Evolutionary conservation across 306 rosid genomes (phyloP), one percentile per base, ranked within the genome.

Genomic region (Sindora glabra): DNA sequence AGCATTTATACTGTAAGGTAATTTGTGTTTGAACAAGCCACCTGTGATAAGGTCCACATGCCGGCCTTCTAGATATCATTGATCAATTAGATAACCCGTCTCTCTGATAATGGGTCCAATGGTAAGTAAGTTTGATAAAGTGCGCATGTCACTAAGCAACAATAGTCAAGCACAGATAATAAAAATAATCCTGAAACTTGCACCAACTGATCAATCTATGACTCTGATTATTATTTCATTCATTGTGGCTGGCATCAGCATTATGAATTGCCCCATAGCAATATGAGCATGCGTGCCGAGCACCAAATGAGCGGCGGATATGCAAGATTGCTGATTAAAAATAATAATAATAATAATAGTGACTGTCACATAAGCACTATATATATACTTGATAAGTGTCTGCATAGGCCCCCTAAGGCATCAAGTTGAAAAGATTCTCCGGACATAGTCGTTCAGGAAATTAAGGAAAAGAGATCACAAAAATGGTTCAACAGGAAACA

Each of bases 251-350:
- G 78, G 74, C 63, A 56, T 74, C 86, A 81, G 62, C 62, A 15
- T 59, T 68, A 40, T 44, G 22, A 68, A 59, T 53, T 65, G 70
- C n/a, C 6, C 72, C 56, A 74, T 72, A 49, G 36, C 21, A 72
- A 70, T n/a, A 58, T 41, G 65, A 65, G 74, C 83, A 76, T 48
- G 86, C 72, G 77, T 37, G n/a, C n/a, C n/a, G n/a, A n/a, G 77
- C 65, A 68, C 72, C 79, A 77, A 71, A 68, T 65, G 79, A 69
- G 75, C 68, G 79, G 89, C 76, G 57, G 62, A 66, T 84, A 77
- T 68, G 69, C 71, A 73, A 60, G 25, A 52, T 40, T 48, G 47
- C 75, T 52, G 34, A 69, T 67, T 65, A n/a, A n/a, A n/a, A n/a
- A n/a, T n/a, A n/a, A n/a, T n/a, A n/a, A 56, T 36, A 73, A 62